These are phyloP conservation scores for Magnolia changhungtana DNA, from an alignment of 164 flowering plant genomes.

Conservation along the genomic window DNA sequence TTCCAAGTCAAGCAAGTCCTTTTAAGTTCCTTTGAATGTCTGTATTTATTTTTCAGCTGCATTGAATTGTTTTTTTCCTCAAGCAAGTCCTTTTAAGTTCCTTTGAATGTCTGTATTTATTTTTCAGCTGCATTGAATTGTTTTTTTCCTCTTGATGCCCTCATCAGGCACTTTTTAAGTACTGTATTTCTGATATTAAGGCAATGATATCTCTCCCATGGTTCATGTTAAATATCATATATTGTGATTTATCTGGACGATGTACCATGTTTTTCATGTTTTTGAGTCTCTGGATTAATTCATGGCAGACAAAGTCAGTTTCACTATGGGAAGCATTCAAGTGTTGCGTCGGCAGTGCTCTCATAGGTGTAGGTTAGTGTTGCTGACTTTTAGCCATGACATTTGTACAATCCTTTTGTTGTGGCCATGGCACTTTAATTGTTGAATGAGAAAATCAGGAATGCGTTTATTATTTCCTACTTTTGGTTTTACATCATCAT, in stretches of 20 bases:
- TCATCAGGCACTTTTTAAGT: too few species aligned
- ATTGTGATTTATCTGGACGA: neutral
- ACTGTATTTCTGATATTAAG: too few species aligned
- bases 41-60: too few species aligned
- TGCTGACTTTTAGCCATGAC: neutral
- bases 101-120: too few species aligned
- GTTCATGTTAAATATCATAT: neutral
- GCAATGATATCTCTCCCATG: neutral
- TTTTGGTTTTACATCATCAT: too few species aligned
- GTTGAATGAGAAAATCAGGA: neutral
- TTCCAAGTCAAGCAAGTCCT: too few species aligned
- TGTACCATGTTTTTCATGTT: neutral
- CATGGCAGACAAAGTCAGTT: constrained; percentile 65
- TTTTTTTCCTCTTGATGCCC: too few species aligned
- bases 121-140: too few species aligned
- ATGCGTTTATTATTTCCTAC: too few species aligned
- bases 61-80: too few species aligned
- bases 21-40: too few species aligned
- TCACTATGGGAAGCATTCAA: constrained; percentile 64
- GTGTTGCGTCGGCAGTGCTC: constrained; percentile 42
- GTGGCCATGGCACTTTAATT: neutral
- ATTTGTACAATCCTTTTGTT: neutral
- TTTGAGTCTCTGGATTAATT: constrained; percentile 10
- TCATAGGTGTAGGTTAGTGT: constrained; percentile 57
- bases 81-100: too few species aligned